Evolutionary conservation across 371 early-diverging fungal genomes (phyloP).

Genomic region (Haplosporangium sp.): DNA sequence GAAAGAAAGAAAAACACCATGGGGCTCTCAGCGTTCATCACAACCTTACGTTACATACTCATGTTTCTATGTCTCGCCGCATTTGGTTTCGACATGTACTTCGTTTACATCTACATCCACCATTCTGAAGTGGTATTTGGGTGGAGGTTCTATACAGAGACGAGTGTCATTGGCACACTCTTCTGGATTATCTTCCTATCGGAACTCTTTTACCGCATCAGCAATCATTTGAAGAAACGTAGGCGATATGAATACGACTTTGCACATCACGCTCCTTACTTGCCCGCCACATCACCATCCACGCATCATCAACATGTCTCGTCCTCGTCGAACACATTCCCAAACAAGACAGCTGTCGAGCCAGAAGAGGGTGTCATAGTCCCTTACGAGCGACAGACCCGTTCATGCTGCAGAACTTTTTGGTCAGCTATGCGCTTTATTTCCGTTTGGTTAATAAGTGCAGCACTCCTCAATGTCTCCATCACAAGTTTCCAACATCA

Average conservation of each 20-base stretch:
- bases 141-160: slow-evolving; percentile 24
- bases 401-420: not conserved
- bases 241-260: not conserved
- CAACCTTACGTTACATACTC: slow-evolving; percentile 15
- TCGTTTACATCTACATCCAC: slow-evolving; percentile 16
- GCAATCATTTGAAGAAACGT: not conserved
- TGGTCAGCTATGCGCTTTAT: slow-evolving; percentile 28
- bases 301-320: not conserved
- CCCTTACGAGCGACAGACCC: not conserved
- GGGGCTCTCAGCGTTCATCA: slow-evolving; percentile 19
- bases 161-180: slow-evolving; percentile 9
- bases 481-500: slow-evolving; percentile 1
- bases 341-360: not conserved
- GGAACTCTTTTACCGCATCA: slow-evolving; percentile 16
- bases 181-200: slow-evolving; percentile 18
- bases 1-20: too few species aligned
- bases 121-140: slow-evolving; percentile 18
- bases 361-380: not conserved
- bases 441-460: slow-evolving; percentile 8
- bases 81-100: slow-evolving; percentile 33
- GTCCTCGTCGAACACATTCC: not conserved
- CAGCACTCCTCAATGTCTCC: slow-evolving; percentile 7
- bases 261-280: slow-evolving; percentile 9
- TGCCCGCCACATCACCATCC: not conserved
- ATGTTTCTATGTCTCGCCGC: not conserved